Percentiles rank a stretch among this genome's conserved stretches.
Evolutionary conservation across 257 asterid genomes (phyloP).

Genomic region (Lantana camara): DNA sequence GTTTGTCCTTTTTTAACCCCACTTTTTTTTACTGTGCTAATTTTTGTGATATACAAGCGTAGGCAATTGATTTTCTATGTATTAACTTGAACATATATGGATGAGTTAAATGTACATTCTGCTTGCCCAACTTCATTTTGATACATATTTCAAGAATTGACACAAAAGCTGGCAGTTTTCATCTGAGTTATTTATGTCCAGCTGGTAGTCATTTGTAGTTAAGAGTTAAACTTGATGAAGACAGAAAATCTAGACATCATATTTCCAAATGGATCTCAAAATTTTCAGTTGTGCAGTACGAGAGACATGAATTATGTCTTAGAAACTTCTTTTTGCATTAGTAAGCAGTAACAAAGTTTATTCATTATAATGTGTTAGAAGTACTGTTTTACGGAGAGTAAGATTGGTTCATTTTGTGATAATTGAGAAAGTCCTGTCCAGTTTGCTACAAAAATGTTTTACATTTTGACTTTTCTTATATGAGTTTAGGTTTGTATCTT

Average conservation of each 20-base stretch:
- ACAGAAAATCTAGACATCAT: background rate
- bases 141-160: constrained; percentile 1
- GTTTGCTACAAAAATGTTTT: background rate
- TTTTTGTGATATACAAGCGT: constrained; percentile 17
- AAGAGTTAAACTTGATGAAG: background rate
- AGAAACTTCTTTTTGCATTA: background rate
- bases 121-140: background rate
- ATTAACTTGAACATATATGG: constrained; percentile 14
- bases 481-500: background rate
- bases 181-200: constrained; percentile 1
- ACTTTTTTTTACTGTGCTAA: too few relatives aligned
- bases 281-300: constrained; percentile 10
- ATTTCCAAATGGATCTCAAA: constrained; percentile 9
- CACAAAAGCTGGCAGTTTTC: constrained; percentile 4
- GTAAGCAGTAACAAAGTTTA: background rate
- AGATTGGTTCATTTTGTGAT: background rate
- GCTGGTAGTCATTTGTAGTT: background rate
- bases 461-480: background rate
- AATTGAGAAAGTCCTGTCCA: background rate
- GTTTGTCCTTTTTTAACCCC: background rate
- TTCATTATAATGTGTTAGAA: background rate
- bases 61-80: background rate
- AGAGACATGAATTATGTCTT: constrained; percentile 8
- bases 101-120: constrained; percentile 4
- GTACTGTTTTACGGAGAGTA: background rate